A percentile compares a stretch with the other conserved stretches of the same genome.
phyloP scores from a whole-genome alignment of 176 grass and related monocot genomes.

The Poa annua region DNA sequence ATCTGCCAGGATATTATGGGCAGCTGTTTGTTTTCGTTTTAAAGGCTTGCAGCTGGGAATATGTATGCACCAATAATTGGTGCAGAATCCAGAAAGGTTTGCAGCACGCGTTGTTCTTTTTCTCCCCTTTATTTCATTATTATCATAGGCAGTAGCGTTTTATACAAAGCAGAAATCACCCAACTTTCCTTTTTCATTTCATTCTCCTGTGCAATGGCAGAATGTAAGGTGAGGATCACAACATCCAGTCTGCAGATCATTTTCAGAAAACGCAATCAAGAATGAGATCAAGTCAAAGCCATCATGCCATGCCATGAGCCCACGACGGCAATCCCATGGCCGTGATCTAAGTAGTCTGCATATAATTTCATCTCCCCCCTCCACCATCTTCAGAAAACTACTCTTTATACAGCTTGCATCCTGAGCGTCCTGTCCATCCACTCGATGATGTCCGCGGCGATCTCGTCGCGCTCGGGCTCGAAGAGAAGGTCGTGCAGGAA shows the following conservation, averaged over 20 bases:
- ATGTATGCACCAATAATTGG: neutral
- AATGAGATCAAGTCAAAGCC: slow-evolving; percentile 9
- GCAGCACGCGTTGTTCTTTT: neutral
- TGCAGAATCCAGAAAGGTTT: neutral
- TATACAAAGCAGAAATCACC: slow-evolving; percentile 30
- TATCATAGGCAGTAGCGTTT: neutral
- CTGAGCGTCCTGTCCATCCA: slow-evolving; percentile 86
- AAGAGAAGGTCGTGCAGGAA: slow-evolving; percentile 96
- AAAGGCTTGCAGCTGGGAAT: neutral
- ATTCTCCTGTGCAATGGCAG: neutral
- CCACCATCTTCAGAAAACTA: neutral
- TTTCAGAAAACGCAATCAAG: slow-evolving; percentile 16
- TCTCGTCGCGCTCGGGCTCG: slow-evolving; percentile 84
- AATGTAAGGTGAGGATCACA: slow-evolving; percentile 1
- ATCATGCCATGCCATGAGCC: slow-evolving; percentile 14
- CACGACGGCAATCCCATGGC: neutral
- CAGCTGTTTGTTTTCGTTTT: slow-evolving; percentile 9
- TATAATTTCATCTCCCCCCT: neutral
- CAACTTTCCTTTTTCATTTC: neutral
- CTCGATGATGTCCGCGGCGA: slow-evolving; percentile 76
- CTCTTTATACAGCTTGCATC: neutral
- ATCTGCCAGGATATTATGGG: neutral
- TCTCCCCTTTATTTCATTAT: neutral
- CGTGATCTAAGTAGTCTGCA: neutral
- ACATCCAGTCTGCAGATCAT: neutral